These are phyloP conservation scores for Rhynchosporium secalis DNA, from an alignment of 2,329 filamentous ascomycete genomes.

Conservation along the genomic window DNA sequence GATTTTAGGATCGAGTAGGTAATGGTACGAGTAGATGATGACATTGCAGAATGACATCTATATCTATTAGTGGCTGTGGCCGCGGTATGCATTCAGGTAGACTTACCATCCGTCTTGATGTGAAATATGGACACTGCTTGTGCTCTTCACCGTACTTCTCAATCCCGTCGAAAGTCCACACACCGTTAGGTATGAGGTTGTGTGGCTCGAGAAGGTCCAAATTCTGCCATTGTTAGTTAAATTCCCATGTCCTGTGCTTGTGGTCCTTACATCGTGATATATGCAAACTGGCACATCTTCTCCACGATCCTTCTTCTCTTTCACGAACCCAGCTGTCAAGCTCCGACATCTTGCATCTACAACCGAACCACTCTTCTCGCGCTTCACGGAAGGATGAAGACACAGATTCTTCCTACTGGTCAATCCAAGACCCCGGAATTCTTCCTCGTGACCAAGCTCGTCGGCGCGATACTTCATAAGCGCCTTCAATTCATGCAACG, in stretches of 20 bases:
- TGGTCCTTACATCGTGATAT: slow-evolving; percentile 76
- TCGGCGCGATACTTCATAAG: slow-evolving; percentile 94
- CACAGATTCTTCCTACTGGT: slow-evolving; percentile 98
- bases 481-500: slow-evolving; percentile 83
- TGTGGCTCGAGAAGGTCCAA: slow-evolving; percentile 92
- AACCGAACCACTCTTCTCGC: slow-evolving; percentile 90
- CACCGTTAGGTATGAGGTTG: slow-evolving; percentile 89
- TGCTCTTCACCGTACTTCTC: slow-evolving; percentile 89
- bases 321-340: slow-evolving; percentile 93
- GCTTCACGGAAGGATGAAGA: slow-evolving; percentile 91
- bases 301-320: slow-evolving; percentile 93
- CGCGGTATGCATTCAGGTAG: not conserved
- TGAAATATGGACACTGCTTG: slow-evolving; percentile 98
- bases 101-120: slow-evolving; percentile 83
- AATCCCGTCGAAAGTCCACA: slow-evolving; percentile 92
- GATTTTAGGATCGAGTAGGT: slow-evolving; percentile 95
- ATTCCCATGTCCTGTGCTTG: not conserved
- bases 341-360: slow-evolving; percentile 96
- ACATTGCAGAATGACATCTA: slow-evolving; percentile 99
- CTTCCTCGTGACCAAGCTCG: slow-evolving; percentile 86
- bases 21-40: slow-evolving; percentile 99
- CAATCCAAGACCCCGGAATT: slow-evolving; percentile 87
- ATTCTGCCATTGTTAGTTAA: slow-evolving; percentile 57
- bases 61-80: slow-evolving; percentile 20
- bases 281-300: slow-evolving; percentile 93